Base-by-base conservation (phyloP, 768 basidiomycete species). In the Boletellus emodensis region DNA sequence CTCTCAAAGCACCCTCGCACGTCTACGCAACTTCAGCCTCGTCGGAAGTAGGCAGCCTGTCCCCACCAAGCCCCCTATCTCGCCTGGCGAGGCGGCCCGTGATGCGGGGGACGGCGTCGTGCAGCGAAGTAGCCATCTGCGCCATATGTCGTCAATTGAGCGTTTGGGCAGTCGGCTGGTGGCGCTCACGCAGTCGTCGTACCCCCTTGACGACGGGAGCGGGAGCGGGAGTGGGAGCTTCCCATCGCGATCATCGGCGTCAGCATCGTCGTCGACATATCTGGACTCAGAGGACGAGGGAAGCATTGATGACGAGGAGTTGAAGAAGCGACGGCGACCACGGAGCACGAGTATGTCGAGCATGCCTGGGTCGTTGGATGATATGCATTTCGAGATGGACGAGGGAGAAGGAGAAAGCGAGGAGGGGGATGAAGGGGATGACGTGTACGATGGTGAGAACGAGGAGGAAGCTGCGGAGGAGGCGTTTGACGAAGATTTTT, bases 321-420 rank as follows among this genome's bases (percentile, higher is more conserved):
- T 65, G 58, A 72, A 68, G 64, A 65, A 70, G 57, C 63, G 67
- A 50, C 71, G 66, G 52, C 63, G 77, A 36, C 56, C 64, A 46
- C 72, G 85, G 55, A 74, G 78, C 54, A 74, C 79, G 61, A 90
- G 90, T 55, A 79, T 86, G 67, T 81, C 82, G 38, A 92, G 90
- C 62, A 92, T 94, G 87, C 91, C 90, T 12, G 91, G 91, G 28
- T 86, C 88, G 18, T 67, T 92, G 52, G 81, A 85, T 44, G 79
- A 85, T 54, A 73, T 77, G 60, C 72, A 79, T 43, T 80, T 82
- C 54, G 79, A 72, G 14, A 66, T 79, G 54, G 79, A 80, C 38
- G 78, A 81, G 11, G 78, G 75, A 7, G 81, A 80, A 9, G 73
- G 71, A 0, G 72, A 69, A 12, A 60, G 58, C 3, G 72, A 66